A percentile compares a stretch with the other conserved stretches of the same genome.
These are phyloP conservation scores for Neopestalotiopsis clavispora DNA, from an alignment of 2,329 filamentous ascomycete species.

Conservation along the genomic window DNA sequence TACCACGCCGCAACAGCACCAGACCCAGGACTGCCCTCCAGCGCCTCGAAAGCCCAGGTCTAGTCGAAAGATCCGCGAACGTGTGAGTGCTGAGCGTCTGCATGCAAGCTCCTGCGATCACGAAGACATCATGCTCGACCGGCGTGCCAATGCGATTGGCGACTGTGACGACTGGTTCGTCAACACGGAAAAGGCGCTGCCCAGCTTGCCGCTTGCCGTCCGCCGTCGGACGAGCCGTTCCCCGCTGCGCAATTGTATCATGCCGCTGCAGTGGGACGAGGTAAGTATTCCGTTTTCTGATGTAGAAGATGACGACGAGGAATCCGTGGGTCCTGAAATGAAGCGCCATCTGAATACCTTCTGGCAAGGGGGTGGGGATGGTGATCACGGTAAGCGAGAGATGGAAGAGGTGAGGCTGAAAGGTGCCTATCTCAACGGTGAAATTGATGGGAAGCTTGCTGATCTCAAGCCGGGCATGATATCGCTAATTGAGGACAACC, in stretches of 20 bases:
- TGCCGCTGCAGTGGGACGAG: background rate
- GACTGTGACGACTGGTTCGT: background rate
- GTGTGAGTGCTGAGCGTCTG: constrained; percentile 1
- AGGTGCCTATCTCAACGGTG: background rate
- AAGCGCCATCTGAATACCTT: background rate
- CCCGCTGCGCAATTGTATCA: constrained; percentile 6
- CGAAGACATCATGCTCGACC: constrained; percentile 10
- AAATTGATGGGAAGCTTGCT: background rate
- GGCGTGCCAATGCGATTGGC: background rate
- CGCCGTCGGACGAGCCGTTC: background rate
- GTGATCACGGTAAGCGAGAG: background rate
- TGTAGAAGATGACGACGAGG: background rate
- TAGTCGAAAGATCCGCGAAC: background rate
- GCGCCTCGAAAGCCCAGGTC: constrained; percentile 2
- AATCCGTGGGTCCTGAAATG: background rate
- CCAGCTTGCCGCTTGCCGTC: background rate
- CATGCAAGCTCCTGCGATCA: constrained; percentile 1
- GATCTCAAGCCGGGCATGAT: background rate
- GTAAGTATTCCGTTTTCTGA: background rate
- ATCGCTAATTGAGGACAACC: background rate
- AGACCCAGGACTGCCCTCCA: background rate
- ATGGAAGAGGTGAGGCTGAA: background rate
- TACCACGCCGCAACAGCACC: background rate
- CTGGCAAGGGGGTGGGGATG: background rate
- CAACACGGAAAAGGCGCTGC: background rate